Percentiles rank a stretch among this genome's conserved stretches.
Evolutionary conservation across 352 stramenopile species (phyloP).

Genomic region (Plasmopara muralis): DNA sequence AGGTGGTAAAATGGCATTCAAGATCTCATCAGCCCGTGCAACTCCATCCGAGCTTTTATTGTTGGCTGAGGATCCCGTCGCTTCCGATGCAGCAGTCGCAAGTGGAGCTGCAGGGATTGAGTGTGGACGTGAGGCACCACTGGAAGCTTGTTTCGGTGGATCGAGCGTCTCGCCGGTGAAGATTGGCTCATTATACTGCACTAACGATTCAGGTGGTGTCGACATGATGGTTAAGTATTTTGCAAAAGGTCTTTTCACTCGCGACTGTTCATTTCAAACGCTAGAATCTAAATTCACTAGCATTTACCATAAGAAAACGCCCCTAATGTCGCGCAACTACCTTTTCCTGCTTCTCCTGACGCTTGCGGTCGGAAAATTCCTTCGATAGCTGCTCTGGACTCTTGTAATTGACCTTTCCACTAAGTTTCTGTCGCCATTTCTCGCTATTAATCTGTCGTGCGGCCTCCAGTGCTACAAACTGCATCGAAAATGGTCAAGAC

Average conservation of each 20-base stretch:
- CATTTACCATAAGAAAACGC: neutral
- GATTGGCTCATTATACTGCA: slow-evolving; percentile 87
- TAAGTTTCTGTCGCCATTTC: slow-evolving; percentile 46
- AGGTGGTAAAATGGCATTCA: slow-evolving; percentile 68
- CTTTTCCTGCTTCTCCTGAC: slow-evolving; percentile 38
- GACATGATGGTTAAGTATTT: slow-evolving; percentile 28
- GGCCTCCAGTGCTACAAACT: slow-evolving; percentile 33
- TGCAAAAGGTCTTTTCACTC: slow-evolving; percentile 2
- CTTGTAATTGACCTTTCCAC: slow-evolving; percentile 37
- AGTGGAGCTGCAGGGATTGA: slow-evolving; percentile 17
- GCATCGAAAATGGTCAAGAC: slow-evolving; percentile 4
- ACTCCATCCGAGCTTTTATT: slow-evolving; percentile 38
- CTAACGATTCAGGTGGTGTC: slow-evolving; percentile 77
- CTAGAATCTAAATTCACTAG: neutral
- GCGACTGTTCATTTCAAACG: slow-evolving; percentile 26
- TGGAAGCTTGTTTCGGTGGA: slow-evolving; percentile 36
- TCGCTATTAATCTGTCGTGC: slow-evolving; percentile 33
- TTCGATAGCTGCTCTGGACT: slow-evolving; percentile 46
- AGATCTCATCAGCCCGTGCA: slow-evolving; percentile 62
- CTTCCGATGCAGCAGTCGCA: slow-evolving; percentile 19
- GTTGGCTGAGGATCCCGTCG: slow-evolving; percentile 9
- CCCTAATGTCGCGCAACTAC: slow-evolving; percentile 14
- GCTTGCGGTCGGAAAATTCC: slow-evolving; percentile 38
- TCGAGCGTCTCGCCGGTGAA: slow-evolving; percentile 82
- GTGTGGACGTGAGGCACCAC: slow-evolving; percentile 12